Evolutionary conservation across 2,329 filamentous ascomycete genomes (phyloP).

Genomic region (Neoscytalidium dimidiatum): DNA sequence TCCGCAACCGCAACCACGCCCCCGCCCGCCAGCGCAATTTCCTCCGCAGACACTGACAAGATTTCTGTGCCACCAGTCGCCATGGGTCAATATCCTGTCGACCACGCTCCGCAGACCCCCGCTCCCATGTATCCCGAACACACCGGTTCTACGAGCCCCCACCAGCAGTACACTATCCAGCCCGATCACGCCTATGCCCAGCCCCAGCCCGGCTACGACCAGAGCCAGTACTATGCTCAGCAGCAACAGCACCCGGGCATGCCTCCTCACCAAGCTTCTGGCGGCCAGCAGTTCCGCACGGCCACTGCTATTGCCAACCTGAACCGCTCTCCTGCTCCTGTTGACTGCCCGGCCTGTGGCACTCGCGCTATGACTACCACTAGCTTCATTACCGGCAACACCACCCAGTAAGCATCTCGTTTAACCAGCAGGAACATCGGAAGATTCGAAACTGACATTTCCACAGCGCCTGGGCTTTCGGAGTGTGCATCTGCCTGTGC

Average conservation of each 20-base stretch:
- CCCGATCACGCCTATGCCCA: constrained; percentile 13
- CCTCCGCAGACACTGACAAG: constrained; percentile 9
- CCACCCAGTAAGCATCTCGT: constrained; percentile 41
- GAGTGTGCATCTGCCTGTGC: constrained; percentile 46
- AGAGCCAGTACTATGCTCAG: constrained; percentile 16
- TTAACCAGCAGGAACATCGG: neutral
- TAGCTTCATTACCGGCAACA: constrained; percentile 39
- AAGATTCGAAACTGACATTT: neutral
- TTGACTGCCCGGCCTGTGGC: constrained; percentile 51
- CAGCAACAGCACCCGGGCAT: constrained; percentile 31
- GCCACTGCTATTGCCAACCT: constrained; percentile 37
- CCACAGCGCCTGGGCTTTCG: constrained; percentile 47
- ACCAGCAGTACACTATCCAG: constrained; percentile 16
- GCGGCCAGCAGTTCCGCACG: constrained; percentile 35
- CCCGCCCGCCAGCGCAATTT: neutral
- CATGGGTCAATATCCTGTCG: constrained; percentile 6
- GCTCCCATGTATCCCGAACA: constrained; percentile 6
- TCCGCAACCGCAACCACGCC: neutral
- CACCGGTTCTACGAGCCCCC: constrained; percentile 9
- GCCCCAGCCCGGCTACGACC: neutral
- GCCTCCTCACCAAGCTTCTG: constrained; percentile 36
- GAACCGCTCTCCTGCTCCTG: constrained; percentile 41
- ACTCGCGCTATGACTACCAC: constrained; percentile 42
- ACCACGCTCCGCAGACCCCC: neutral
- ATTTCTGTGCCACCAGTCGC: neutral